These are phyloP conservation scores for Globisporangium echinulatum DNA, from an alignment of 352 stramenopile genomes.

Conservation along the genomic window DNA sequence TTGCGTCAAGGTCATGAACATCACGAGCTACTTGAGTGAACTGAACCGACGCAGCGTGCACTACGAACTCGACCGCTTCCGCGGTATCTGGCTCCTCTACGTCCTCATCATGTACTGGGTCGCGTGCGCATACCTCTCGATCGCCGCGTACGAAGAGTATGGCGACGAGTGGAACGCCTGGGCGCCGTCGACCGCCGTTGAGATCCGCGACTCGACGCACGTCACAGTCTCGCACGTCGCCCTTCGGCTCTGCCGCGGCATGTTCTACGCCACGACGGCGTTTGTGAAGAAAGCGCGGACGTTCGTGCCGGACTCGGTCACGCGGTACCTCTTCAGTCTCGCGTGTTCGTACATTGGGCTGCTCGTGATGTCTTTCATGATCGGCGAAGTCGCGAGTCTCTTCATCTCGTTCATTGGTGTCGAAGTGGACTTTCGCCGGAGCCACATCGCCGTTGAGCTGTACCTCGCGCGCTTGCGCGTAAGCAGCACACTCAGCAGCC, in stretches of 20 bases:
- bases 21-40: constrained; percentile 47
- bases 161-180: constrained; percentile 41
- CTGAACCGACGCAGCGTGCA: constrained; percentile 46
- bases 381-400: constrained; percentile 55
- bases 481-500: constrained; percentile 22
- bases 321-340: constrained; percentile 35
- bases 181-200: constrained; percentile 24
- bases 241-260: constrained; percentile 32
- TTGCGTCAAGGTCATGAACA: constrained; percentile 47
- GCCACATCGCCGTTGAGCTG: constrained; percentile 42
- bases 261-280: constrained; percentile 42
- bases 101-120: constrained; percentile 48
- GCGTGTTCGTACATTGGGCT: constrained; percentile 37
- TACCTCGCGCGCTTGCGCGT: constrained; percentile 43
- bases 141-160: constrained; percentile 30
- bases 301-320: constrained; percentile 22
- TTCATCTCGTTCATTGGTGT: constrained; percentile 60
- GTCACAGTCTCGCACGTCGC: constrained; percentile 12
- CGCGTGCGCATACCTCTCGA: constrained; percentile 42
- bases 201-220: constrained; percentile 19
- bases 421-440: constrained; percentile 50
- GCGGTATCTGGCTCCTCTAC: constrained; percentile 43
- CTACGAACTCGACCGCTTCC: constrained; percentile 45
- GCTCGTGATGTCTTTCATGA: constrained; percentile 60
- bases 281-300: constrained; percentile 51